Evolutionary conservation across 2,329 filamentous ascomycete genomes (phyloP).

Genomic region (Penicillium sp.): DNA sequence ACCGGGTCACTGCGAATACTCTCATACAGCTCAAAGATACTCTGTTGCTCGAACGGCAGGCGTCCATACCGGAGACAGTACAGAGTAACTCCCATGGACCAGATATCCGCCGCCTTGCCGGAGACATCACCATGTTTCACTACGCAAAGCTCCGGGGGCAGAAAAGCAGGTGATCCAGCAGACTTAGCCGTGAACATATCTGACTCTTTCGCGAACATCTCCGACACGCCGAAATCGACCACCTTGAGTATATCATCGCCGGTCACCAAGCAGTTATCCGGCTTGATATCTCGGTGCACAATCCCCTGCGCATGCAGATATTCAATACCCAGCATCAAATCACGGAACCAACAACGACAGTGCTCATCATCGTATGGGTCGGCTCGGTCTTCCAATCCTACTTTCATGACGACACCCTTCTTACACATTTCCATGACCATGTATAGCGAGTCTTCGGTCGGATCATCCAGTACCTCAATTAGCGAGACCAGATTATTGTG

Average conservation of each 20-base stretch:
- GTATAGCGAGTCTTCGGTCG: constrained; percentile 92
- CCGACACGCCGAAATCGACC: constrained; percentile 97
- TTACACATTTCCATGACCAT: constrained; percentile 99
- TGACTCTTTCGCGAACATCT: constrained; percentile 90
- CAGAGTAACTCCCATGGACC: constrained; percentile 96
- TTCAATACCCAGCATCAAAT: constrained; percentile 92
- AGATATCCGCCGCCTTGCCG: constrained; percentile 89
- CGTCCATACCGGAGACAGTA: constrained; percentile 89
- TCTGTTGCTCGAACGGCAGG: constrained; percentile 81
- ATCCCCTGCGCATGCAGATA: constrained; percentile 94
- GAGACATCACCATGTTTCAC: constrained; percentile 84
- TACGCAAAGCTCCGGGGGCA: constrained; percentile 90
- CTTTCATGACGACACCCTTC: constrained; percentile 96
- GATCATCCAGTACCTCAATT: constrained; percentile 94
- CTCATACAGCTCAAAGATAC: constrained; percentile 85
- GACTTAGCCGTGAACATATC: constrained; percentile 93
- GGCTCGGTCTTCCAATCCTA: constrained; percentile 81
- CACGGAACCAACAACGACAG: constrained; percentile 90
- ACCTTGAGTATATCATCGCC: constrained; percentile 94
- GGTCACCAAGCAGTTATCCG: constrained; percentile 90
- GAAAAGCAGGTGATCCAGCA: constrained; percentile 90
- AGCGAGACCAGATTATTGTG: constrained; percentile 92
- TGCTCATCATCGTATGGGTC: constrained; percentile 80
- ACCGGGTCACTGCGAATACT: constrained; percentile 76
- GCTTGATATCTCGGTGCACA: constrained; percentile 96